Conservation (phyloP, 139 green algal species). For the Chlamydomonas urium region DNA sequence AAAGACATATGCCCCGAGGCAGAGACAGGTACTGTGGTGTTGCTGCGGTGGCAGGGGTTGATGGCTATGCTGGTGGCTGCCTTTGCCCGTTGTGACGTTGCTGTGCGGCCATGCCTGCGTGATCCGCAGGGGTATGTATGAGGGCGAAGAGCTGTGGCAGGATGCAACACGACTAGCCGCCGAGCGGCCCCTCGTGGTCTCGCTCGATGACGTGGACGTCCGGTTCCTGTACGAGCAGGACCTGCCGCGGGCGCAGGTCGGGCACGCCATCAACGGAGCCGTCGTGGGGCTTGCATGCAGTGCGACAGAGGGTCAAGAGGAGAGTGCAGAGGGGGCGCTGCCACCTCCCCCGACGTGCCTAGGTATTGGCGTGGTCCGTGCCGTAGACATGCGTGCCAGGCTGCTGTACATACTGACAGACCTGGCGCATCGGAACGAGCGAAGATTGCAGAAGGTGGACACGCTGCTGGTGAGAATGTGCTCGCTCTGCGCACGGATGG, state of each 20-base stretch:
- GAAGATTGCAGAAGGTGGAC: constrained; percentile 35
- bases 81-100: no score
- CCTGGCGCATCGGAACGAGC: constrained; percentile 30
- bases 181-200: constrained; percentile 37
- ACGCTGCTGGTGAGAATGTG: constrained; percentile 4
- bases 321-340: neutral
- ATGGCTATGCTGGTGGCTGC: no score
- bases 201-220: constrained; percentile 31
- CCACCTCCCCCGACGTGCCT: constrained; percentile 50
- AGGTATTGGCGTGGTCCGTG: constrained; percentile 67
- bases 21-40: no score
- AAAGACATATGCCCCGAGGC: no score
- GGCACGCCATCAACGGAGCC: constrained; percentile 57
- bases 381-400: constrained; percentile 38
- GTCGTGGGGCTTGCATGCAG: constrained; percentile 56
- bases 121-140: constrained; percentile 28
- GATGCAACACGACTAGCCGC: constrained; percentile 42
- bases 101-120: no score
- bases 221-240: constrained; percentile 31
- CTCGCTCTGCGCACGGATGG: neutral
- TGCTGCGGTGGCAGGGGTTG: no score
- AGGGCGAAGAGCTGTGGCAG: constrained; percentile 30
- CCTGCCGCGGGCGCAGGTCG: constrained; percentile 33
- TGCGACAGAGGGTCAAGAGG: neutral
- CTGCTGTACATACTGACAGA: constrained; percentile 60